phyloP scores from a whole-genome alignment of 208 protist genomes.

The Trichomonas tenax region DNA sequence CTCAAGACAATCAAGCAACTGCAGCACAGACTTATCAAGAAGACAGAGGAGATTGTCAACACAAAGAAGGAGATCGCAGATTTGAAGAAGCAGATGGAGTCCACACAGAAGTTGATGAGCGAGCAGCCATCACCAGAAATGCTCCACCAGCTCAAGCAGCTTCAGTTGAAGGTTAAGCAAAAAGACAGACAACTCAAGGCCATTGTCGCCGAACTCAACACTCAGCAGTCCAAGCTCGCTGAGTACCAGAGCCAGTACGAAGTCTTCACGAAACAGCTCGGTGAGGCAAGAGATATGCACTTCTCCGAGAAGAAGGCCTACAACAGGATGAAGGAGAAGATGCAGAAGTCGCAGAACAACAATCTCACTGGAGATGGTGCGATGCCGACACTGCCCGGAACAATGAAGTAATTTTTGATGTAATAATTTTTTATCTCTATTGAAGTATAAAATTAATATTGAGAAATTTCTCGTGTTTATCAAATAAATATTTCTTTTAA shows the following conservation, averaged over 20 bases:
- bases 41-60: slow-evolving; percentile 63
- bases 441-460: too few species aligned
- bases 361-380: neutral
- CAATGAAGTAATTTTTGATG: neutral
- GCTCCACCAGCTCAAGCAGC: slow-evolving; percentile 75
- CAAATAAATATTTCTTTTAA: too few species aligned
- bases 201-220: slow-evolving; percentile 54
- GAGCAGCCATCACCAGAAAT: slow-evolving; percentile 77
- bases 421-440: too few species aligned
- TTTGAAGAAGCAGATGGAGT: slow-evolving; percentile 64
- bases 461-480: too few species aligned
- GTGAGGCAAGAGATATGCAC: neutral
- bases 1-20: slow-evolving; percentile 89
- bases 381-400: neutral
- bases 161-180: slow-evolving; percentile 69
- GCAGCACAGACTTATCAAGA: slow-evolving; percentile 76
- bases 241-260: slow-evolving; percentile 6
- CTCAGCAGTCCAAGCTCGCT: neutral
- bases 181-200: slow-evolving; percentile 64
- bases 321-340: neutral
- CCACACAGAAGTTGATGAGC: slow-evolving; percentile 68
- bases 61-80: slow-evolving; percentile 63
- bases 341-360: neutral
- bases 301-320: neutral
- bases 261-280: neutral